phyloP scores from a whole-genome alignment of 2,329 filamentous ascomycete species.

The Xylariaceae sp. region DNA sequence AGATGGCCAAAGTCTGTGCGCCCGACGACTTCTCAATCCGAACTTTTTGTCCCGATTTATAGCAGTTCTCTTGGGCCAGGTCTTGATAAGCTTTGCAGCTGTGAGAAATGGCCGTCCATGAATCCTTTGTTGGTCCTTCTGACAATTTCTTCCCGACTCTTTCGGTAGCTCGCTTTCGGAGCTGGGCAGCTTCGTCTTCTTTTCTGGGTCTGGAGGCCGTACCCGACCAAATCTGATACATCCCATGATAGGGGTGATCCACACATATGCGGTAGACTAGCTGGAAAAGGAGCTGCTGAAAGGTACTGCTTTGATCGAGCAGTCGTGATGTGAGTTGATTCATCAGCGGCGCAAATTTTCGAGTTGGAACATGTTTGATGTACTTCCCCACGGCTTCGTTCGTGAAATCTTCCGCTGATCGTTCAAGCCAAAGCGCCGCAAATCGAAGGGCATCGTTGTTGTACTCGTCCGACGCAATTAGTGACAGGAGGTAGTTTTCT shows the following conservation, averaged over 20 bases:
- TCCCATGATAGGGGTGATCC: conserved; percentile 93
- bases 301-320: conserved; percentile 61
- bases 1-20: conserved; percentile 58
- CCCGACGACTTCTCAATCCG: conserved; percentile 54
- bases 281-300: conserved; percentile 69
- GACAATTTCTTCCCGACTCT: conserved; percentile 59
- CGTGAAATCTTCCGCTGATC: conserved; percentile 67
- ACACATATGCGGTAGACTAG: conserved; percentile 79
- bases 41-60: conserved; percentile 63
- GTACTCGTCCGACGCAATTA: conserved; percentile 80
- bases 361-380: conserved; percentile 70
- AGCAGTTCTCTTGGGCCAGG: conserved; percentile 62
- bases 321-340: conserved; percentile 95
- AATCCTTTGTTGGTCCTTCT: conserved; percentile 41
- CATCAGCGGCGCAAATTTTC: conserved; percentile 89
- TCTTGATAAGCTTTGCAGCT: conserved; percentile 63
- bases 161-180: conserved; percentile 68
- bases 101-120: conserved; percentile 68
- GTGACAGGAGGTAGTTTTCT: conserved; percentile 84
- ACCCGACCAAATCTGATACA: conserved; percentile 92
- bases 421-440: conserved; percentile 88
- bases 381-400: conserved; percentile 71
- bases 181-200: conserved; percentile 68
- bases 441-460: conserved; percentile 89
- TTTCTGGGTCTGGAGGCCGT: conserved; percentile 62